phyloP scores from a whole-genome alignment of 1,139 yeast genomes.

The Suhomyces ambrosiae region DNA sequence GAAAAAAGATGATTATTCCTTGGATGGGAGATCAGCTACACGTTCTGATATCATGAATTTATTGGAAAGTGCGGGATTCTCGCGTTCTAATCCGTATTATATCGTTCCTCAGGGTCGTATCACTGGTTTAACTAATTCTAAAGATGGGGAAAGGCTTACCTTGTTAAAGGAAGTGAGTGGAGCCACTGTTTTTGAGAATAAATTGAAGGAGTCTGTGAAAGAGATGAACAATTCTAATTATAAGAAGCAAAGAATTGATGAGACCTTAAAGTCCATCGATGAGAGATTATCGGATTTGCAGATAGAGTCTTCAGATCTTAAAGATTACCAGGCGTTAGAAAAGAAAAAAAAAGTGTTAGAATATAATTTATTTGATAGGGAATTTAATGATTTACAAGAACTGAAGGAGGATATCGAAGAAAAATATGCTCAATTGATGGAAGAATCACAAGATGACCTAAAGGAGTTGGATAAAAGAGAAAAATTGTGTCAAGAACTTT shows the following conservation, averaged over 20 bases:
- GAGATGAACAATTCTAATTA: conserved; percentile 75
- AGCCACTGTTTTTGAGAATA: conserved; percentile 85
- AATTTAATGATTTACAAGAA: conserved; percentile 60
- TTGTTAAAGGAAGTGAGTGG: conserved; percentile 93
- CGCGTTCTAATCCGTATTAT: conserved; percentile 88
- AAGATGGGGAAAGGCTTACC: conserved; percentile 76
- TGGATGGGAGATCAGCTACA: conserved; percentile 78
- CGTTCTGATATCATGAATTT: conserved; percentile 80
- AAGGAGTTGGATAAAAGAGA: conserved; percentile 53
- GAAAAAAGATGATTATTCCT: conserved; percentile 86
- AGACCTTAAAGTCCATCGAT: conserved; percentile 68
- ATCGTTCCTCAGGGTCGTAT: conserved; percentile 97
- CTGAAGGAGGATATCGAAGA: conserved; percentile 63
- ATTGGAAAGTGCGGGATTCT: conserved; percentile 90
- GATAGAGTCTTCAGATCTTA: conserved; percentile 76
- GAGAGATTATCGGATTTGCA: conserved; percentile 76
- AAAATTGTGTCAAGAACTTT: conserved; percentile 45
- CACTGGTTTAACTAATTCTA: conserved; percentile 82
- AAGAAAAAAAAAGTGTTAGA: conserved; percentile 71
- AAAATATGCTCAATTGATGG: conserved; percentile 55
- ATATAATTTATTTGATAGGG: conserved; percentile 77
- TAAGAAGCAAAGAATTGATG: conserved; percentile 74
- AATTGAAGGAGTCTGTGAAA: conserved; percentile 74
- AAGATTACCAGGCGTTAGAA: conserved; percentile 67
- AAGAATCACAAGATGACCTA: conserved; percentile 46